These are phyloP conservation scores for Fusarium pininemorale DNA, from an alignment of 2,329 filamentous ascomycete species.

Conservation along the genomic window DNA sequence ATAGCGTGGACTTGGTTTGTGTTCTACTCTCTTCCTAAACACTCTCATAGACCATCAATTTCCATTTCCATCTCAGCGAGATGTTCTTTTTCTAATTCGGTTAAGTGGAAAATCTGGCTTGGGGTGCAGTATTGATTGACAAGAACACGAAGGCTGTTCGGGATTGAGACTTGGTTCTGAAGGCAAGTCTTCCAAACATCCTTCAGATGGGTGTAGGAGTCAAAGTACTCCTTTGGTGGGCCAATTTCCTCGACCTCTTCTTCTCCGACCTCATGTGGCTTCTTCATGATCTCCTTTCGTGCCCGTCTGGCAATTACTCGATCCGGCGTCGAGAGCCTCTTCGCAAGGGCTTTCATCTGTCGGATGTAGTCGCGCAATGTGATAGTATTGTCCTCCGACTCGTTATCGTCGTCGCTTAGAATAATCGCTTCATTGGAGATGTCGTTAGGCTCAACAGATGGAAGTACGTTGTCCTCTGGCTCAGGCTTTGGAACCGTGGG, in stretches of 20 bases:
- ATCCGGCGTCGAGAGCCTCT: fast-evolving
- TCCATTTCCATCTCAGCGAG: neutral
- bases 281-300: fast-evolving
- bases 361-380: neutral
- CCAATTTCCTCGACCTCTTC: fast-evolving
- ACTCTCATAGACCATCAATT: fast-evolving
- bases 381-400: fast-evolving
- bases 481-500: fast-evolving
- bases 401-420: fast-evolving
- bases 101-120: fast-evolving
- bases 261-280: neutral
- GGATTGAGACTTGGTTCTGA: fast-evolving
- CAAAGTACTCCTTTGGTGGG: fast-evolving
- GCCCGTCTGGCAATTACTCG: fast-evolving
- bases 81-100: neutral
- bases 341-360: fast-evolving
- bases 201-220: neutral
- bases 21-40: fast-evolving
- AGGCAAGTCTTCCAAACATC: neutral
- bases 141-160: neutral
- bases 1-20: fast-evolving
- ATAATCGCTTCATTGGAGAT: fast-evolving
- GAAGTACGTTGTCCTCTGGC: fast-evolving
- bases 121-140: neutral
- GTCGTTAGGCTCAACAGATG: neutral